Evolutionary conservation across 768 basidiomycete genomes (phyloP).

Genomic region (Cyathus striatus): DNA sequence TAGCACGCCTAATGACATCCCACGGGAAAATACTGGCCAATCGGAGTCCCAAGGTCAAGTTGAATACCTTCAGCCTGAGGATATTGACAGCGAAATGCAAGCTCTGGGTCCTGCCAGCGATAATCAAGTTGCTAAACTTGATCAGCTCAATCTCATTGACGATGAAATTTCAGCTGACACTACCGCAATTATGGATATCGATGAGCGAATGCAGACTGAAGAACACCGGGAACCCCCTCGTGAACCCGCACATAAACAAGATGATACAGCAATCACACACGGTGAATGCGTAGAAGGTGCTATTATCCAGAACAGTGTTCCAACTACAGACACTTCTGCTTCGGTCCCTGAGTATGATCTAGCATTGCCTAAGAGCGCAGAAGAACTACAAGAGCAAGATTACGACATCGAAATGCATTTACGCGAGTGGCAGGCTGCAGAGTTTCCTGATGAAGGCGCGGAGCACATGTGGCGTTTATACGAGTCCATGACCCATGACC

Average conservation of each 20-base stretch:
- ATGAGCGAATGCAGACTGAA: conserved; percentile 20
- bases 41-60: conserved; percentile 43
- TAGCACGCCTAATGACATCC: conserved; percentile 23
- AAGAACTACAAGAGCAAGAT: conserved; percentile 28
- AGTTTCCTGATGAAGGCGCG: conserved; percentile 49
- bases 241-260: conserved; percentile 14
- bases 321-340: conserved; percentile 10
- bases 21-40: conserved; percentile 31
- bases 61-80: conserved; percentile 74
- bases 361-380: conserved; percentile 21
- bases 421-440: conserved; percentile 55
- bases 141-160: conserved; percentile 75
- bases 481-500: conserved; percentile 83
- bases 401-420: conserved; percentile 42
- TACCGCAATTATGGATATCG: conserved; percentile 46
- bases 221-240: conserved; percentile 15
- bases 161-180: conserved; percentile 34
- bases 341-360: conserved; percentile 15
- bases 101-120: conserved; percentile 85
- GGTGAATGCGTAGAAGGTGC: conserved; percentile 39
- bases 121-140: conserved; percentile 76
- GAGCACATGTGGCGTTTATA: conserved; percentile 90
- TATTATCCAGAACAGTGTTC: conserved; percentile 28
- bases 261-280: conserved; percentile 15
- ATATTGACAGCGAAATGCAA: conserved; percentile 71